These are phyloP conservation scores for Cystobasidiopsis lactophilus DNA, from an alignment of 768 basidiomycete genomes.

Conservation along the genomic window DNA sequence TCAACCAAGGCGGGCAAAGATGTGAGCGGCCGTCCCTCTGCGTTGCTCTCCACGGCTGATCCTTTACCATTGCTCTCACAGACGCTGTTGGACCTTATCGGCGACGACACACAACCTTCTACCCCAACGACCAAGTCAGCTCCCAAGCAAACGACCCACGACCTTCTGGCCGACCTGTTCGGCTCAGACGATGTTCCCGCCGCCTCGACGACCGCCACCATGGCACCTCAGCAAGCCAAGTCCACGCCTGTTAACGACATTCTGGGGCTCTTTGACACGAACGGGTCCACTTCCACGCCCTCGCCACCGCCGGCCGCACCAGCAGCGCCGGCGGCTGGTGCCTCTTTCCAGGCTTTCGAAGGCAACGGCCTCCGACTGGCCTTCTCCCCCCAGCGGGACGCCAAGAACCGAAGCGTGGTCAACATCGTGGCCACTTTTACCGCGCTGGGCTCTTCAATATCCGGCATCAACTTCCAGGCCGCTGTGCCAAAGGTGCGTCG, in stretches of 20 bases:
- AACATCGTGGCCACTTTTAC: constrained; percentile 79
- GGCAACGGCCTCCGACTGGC: constrained; percentile 75
- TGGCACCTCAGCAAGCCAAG: constrained; percentile 28
- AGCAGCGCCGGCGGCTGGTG: constrained; percentile 32
- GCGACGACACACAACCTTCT: constrained; percentile 42
- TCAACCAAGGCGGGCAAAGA: constrained; percentile 60
- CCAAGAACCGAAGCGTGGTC: constrained; percentile 62
- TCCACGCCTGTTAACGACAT: constrained; percentile 76
- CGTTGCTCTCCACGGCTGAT: background rate
- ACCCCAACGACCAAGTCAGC: constrained; percentile 29
- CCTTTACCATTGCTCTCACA: background rate
- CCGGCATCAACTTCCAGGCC: constrained; percentile 74
- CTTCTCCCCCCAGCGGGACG: constrained; percentile 62
- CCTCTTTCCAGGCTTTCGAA: constrained; percentile 69
- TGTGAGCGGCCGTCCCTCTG: constrained; percentile 25
- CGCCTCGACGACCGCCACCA: constrained; percentile 25
- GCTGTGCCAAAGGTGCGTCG: constrained; percentile 69
- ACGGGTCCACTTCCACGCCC: constrained; percentile 16
- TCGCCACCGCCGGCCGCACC: constrained; percentile 21
- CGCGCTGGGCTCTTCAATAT: constrained; percentile 34
- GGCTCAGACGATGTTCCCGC: constrained; percentile 31
- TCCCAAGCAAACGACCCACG: constrained; percentile 44
- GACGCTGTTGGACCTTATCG: constrained; percentile 49
- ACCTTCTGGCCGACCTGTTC: constrained; percentile 81
- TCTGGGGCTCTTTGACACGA: constrained; percentile 57